Evolutionary conservation across 129 eudicot species (phyloP).

Genomic region (Pulicaria dysenterica): DNA sequence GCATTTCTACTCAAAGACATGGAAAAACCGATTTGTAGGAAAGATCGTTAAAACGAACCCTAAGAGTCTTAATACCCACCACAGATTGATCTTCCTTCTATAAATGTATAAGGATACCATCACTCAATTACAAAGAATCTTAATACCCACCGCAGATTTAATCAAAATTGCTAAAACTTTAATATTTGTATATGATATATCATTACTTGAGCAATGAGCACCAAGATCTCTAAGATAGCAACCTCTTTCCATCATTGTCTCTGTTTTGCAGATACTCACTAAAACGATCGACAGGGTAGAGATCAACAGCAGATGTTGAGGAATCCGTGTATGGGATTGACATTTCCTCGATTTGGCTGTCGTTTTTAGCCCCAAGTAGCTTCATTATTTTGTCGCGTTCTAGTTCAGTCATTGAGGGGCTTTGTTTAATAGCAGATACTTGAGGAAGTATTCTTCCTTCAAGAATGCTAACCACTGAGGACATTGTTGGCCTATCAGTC

Average conservation of each 20-base stretch:
- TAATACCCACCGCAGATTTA: no score
- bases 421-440: slow-evolving; percentile 23
- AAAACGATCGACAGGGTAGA: slow-evolving; percentile 37
- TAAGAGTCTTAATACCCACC: no score
- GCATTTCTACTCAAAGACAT: no score
- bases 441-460: slow-evolving; percentile 43
- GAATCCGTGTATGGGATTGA: slow-evolving; percentile 47
- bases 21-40: no score
- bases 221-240: neutral
- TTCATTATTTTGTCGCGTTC: slow-evolving; percentile 27
- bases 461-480: slow-evolving; percentile 63
- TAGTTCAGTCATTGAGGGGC: slow-evolving; percentile 8
- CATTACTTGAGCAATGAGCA: neutral
- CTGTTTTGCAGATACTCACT: slow-evolving; percentile 42
- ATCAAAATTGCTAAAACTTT: no score
- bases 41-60: no score
- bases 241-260: neutral
- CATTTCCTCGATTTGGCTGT: slow-evolving; percentile 28
- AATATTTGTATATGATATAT: no score
- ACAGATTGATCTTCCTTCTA: no score
- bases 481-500: slow-evolving; percentile 55
- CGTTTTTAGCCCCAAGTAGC: slow-evolving; percentile 16
- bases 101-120: no score
- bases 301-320: slow-evolving; percentile 37
- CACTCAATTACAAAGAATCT: no score